These are phyloP conservation scores for Neonectria sp. DNA, from an alignment of 2,329 filamentous ascomycete species.

Conservation along the genomic window DNA sequence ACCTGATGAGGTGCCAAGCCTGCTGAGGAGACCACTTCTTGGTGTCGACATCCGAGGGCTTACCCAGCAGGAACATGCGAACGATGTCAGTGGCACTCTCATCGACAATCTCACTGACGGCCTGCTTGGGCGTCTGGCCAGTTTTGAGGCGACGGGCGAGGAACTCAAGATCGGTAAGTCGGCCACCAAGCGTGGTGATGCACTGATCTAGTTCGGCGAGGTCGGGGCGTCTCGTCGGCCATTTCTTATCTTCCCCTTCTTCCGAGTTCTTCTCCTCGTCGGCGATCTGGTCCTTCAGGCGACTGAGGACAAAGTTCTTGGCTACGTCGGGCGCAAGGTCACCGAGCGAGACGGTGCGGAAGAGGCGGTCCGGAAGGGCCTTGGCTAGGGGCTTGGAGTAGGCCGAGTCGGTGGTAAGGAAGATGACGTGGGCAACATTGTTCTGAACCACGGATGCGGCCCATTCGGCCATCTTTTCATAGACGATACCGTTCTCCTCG, in stretches of 20 bases:
- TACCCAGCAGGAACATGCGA: conserved; percentile 89
- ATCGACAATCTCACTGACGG: conserved; percentile 89
- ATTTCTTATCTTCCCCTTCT: conserved; percentile 46
- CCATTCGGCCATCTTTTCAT: conserved; percentile 90
- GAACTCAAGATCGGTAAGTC: conserved; percentile 95
- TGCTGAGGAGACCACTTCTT: conserved; percentile 86
- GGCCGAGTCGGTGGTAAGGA: conserved; percentile 90
- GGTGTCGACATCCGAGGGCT: conserved; percentile 60
- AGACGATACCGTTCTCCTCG: conserved; percentile 74
- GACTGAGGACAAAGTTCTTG: conserved; percentile 89
- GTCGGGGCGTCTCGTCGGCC: conserved; percentile 55
- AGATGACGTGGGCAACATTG: conserved; percentile 94
- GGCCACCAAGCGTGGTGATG: conserved; percentile 87
- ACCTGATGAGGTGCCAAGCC: conserved; percentile 90
- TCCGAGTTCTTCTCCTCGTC: conserved; percentile 47
- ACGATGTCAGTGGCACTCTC: conserved; percentile 92
- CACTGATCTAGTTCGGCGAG: conserved; percentile 83
- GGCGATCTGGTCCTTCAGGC: conserved; percentile 70
- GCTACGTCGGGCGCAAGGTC: conserved; percentile 90
- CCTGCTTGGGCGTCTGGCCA: conserved; percentile 85
- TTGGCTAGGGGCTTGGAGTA: conserved; percentile 91
- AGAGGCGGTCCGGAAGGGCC: conserved; percentile 90
- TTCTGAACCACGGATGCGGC: conserved; percentile 87
- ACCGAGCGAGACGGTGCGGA: conserved; percentile 87
- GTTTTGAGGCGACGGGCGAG: conserved; percentile 90